Base-by-base conservation (phyloP, 2,329 filamentous ascomycete species). In the Penicillium sp. region DNA sequence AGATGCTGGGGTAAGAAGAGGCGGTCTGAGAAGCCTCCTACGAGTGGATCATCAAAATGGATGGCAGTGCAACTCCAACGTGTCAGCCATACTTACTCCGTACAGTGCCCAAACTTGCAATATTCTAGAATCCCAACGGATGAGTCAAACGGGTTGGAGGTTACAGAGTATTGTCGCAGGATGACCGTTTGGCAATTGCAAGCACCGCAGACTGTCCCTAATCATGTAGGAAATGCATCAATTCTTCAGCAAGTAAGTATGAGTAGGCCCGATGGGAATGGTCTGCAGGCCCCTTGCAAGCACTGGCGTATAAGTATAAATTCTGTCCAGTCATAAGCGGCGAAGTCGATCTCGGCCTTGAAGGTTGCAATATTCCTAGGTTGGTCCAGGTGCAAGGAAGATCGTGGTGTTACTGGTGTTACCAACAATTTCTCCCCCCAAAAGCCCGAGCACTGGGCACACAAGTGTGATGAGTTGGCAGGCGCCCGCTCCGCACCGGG, bases 391-490 rank as follows among this genome's bases (percentile, higher is more conserved):
- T 52, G 43, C 47, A 41, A 36, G 34, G 34, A 36, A 36, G 34
- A 36, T 36, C 13, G 13, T n/a, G 34, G 34, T 36, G 34, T n/a
- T 36, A 36, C 34, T 6, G 24, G 18, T 18, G 18, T 18, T 18
- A 36, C 34, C 34, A 36, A 36, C 34, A 36, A 16, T n/a, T 36
- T 36, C 13, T n/a, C n/a, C n/a, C 14, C n/a, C 6, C 5, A 13
- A 9, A 18, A 32, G 50, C 21, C 29, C 11, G 38, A 36, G 34
- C 34, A 36, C 34, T 36, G 34, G 53, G 45, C 41, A 46, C 49
- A 46, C 24, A 16, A 48, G 43, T 52, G 57, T 63, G 60, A 63
- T 60, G 61, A 57, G 59, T 46, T 62, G 62, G 62, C 62, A 64
- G 53, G 34, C 34, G 34, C 34, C 34, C 34, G 14, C 34, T 36